Percentiles rank a stretch among this genome's conserved stretches.
Evolutionary conservation across 2,329 filamentous ascomycete genomes (phyloP).

Genomic region (Penicillium fuscoglaucum): DNA sequence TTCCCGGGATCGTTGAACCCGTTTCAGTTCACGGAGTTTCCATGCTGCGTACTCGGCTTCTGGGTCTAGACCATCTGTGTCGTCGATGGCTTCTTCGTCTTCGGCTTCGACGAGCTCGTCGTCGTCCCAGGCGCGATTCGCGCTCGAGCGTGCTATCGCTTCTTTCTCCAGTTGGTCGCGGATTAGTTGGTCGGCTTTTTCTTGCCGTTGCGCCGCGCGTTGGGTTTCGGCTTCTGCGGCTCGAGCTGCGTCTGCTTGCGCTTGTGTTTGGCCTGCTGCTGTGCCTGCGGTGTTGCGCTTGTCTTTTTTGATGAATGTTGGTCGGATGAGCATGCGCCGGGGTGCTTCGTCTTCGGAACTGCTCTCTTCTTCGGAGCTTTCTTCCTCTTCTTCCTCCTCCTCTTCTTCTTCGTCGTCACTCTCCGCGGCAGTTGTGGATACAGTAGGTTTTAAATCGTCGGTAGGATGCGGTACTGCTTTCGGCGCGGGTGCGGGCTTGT

Average conservation of each 20-base stretch:
- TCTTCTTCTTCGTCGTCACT: slow-evolving; percentile 48
- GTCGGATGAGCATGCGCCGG: slow-evolving; percentile 59
- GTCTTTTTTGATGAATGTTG: slow-evolving; percentile 66
- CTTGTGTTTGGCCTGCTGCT: slow-evolving; percentile 21
- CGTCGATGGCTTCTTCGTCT: slow-evolving; percentile 75
- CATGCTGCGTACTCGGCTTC: slow-evolving; percentile 88
- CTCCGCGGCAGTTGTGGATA: slow-evolving; percentile 17
- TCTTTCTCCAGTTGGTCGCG: slow-evolving; percentile 87
- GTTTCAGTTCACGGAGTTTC: slow-evolving; percentile 87
- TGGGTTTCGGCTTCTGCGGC: slow-evolving; percentile 46
- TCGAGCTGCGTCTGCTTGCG: slow-evolving; percentile 27
- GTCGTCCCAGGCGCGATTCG: slow-evolving; percentile 83
- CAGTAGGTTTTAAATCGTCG: slow-evolving; percentile 17
- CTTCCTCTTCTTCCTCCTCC: slow-evolving; percentile 57
- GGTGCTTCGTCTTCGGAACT: slow-evolving; percentile 60
- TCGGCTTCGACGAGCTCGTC: slow-evolving; percentile 64
- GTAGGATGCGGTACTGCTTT: slow-evolving; percentile 19
- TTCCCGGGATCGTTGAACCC: slow-evolving; percentile 82
- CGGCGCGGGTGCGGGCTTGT: slow-evolving; percentile 21
- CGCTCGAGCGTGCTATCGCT: slow-evolving; percentile 69
- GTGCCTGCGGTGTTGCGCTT: slow-evolving; percentile 46
- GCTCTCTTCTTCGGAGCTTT: slow-evolving; percentile 54
- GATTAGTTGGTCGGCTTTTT: slow-evolving; percentile 74
- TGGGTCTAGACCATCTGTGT: slow-evolving; percentile 81
- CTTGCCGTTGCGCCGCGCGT: slow-evolving; percentile 59